A percentile compares a stretch with the other conserved stretches of the same genome.
Conservation (phyloP, 805 yeast species). For the Hagleromyces aurorensis region DNA sequence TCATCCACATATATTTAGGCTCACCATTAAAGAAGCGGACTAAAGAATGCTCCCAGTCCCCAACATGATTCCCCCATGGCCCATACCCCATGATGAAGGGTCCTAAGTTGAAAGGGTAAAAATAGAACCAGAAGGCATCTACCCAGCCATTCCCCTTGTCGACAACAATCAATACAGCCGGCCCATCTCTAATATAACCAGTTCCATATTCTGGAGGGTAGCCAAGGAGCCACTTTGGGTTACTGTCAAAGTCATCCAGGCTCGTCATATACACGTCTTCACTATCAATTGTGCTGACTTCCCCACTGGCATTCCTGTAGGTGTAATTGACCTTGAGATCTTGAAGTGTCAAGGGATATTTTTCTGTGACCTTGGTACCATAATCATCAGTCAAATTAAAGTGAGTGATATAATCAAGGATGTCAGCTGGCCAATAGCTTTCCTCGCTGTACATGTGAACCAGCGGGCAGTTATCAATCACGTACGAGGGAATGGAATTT, state of each 20-base stretch:
- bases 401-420: constrained; percentile 57
- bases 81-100: constrained; percentile 97
- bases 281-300: constrained; percentile 15
- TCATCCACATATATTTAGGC: constrained; percentile 89
- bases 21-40: constrained; percentile 75
- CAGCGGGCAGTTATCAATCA: constrained; percentile 60
- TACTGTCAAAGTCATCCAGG: constrained; percentile 55
- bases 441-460: constrained; percentile 89
- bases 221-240: constrained; percentile 87
- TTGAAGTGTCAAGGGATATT: constrained; percentile 24
- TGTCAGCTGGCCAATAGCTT: constrained; percentile 73
- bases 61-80: constrained; percentile 94
- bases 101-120: constrained; percentile 88
- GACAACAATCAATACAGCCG: constrained; percentile 72
- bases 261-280: constrained; percentile 52
- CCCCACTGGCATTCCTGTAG: constrained; percentile 12
- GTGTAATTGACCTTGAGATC: constrained; percentile 10
- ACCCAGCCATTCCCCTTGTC: constrained; percentile 94
- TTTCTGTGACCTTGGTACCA: constrained; percentile 35
- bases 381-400: constrained; percentile 49
- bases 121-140: constrained; percentile 94
- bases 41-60: constrained; percentile 96
- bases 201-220: constrained; percentile 60
- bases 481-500: constrained; percentile 52
- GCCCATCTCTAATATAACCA: constrained; percentile 68